These are phyloP conservation scores for Salix suchowensis DNA, from an alignment of 345 rosid species.

Conservation along the genomic window DNA sequence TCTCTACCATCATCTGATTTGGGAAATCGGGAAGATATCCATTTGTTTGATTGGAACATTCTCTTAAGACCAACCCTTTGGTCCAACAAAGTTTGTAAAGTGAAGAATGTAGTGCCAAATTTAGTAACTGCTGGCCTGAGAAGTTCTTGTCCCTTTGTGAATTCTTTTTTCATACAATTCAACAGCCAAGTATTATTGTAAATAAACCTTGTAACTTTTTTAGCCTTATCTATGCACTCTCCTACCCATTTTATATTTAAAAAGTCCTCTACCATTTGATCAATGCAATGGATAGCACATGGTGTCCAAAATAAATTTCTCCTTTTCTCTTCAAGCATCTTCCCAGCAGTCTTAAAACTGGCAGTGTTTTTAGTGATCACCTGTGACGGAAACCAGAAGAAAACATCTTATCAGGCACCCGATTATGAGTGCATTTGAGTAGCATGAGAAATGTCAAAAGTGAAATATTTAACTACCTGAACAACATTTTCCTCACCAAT, in stretches of 20 bases:
- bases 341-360: constrained; percentile 39
- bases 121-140: constrained; percentile 36
- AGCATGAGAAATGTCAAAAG: background rate
- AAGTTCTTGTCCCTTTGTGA: constrained; percentile 42
- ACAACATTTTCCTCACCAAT: constrained; percentile 48
- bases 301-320: constrained; percentile 49
- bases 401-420: background rate
- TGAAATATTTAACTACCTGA: constrained; percentile 27
- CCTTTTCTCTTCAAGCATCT: constrained; percentile 53
- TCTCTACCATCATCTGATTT: constrained; percentile 42
- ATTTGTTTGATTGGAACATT: constrained; percentile 39
- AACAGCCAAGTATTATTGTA: constrained; percentile 34
- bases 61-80: constrained; percentile 34
- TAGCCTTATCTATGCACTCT: constrained; percentile 34
- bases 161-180: constrained; percentile 39
- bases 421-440: background rate
- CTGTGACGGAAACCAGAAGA: constrained; percentile 13
- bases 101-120: constrained; percentile 34
- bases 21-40: constrained; percentile 33
- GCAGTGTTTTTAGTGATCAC: constrained; percentile 41
- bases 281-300: constrained; percentile 37
- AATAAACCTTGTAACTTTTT: constrained; percentile 35
- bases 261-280: constrained; percentile 40
- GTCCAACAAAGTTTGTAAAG: constrained; percentile 35
- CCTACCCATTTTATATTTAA: constrained; percentile 30